A percentile compares a stretch with the other conserved stretches of the same genome.
phyloP scores from a whole-genome alignment of 176 grass and related monocot genomes.

The Carex scoparia region DNA sequence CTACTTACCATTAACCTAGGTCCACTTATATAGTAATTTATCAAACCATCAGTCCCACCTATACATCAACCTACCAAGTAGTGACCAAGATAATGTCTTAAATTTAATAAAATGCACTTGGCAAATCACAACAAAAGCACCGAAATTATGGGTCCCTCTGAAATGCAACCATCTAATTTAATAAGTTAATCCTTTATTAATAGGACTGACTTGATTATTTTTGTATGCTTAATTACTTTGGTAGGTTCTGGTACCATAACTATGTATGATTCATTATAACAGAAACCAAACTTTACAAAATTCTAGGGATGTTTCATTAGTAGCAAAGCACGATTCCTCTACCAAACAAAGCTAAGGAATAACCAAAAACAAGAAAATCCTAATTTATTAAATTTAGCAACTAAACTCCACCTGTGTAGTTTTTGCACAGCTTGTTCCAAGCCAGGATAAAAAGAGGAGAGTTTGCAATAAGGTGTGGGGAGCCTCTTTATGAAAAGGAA shows the following conservation, averaged over 20 bases:
- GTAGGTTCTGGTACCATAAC: neutral
- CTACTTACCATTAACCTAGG: neutral
- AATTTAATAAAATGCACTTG: neutral
- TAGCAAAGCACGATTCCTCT: neutral
- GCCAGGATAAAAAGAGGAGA: no score
- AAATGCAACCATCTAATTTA: neutral
- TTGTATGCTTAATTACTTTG: neutral
- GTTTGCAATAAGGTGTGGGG: no score
- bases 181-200: neutral
- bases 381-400: neutral
- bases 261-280: neutral
- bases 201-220: neutral
- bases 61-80: neutral
- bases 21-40: neutral
- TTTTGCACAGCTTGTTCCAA: no score
- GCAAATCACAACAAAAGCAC: neutral
- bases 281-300: constrained; percentile 1
- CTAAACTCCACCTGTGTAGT: no score
- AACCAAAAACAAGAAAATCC: constrained; percentile 9
- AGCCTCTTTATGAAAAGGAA: no score
- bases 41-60: neutral
- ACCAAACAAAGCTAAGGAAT: neutral
- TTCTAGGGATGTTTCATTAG: neutral
- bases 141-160: neutral
- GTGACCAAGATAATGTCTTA: neutral